Base-by-base conservation (phyloP, 495 filamentous ascomycete species). In the Aspergillus ostianus region DNA sequence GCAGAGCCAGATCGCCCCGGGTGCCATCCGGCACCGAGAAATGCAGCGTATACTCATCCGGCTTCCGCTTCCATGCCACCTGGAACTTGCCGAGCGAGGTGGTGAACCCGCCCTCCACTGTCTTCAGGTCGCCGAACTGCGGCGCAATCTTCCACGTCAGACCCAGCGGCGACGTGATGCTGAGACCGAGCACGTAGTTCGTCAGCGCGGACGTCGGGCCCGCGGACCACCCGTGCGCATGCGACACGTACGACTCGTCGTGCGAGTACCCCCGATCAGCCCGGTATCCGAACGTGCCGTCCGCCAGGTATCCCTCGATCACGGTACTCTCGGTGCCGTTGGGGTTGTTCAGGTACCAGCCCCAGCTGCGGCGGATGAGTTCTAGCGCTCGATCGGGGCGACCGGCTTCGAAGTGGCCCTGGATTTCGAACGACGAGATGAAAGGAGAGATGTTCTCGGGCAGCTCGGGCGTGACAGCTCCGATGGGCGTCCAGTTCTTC, bases 171-270 rank as follows among this genome's bases (percentile, higher is more conserved):
- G 67, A 73, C 17, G 73, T 68, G 4, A 86, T 59, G 49, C 77
- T 69, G 30, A 89, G 75, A 6, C 85, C 86, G 8, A 84, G 70
- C 9, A 87, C 70, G 53, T 80, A 79, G 36, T 78, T 71, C 3
- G 73, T 82, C 30, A 89, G 68, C 10, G 79, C 77, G 9, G 76
- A 77, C 8, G 84, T 87, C 4, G 85, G 85, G 10, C 84, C 83
- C 5, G 80, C 74, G 0, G 80, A 74, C 85, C 85, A 88, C 0
- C 85, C 85, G 62, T 87, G 86, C 0, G 85, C 80, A 58, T 87
- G 85, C 4, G 73, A 76, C 18, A 76, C 67, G 57, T 77, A 76
- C 3, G 73, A 73, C 10, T 68, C 48, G 45, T 77, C 72, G 54
- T 73, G 67, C 29, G 50, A 21, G 51, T 75, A 77, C 15, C 73